Percentiles rank a stretch among this genome's conserved stretches.
phyloP scores from a whole-genome alignment of 306 rosid species.

The Arachis hypogaea region DNA sequence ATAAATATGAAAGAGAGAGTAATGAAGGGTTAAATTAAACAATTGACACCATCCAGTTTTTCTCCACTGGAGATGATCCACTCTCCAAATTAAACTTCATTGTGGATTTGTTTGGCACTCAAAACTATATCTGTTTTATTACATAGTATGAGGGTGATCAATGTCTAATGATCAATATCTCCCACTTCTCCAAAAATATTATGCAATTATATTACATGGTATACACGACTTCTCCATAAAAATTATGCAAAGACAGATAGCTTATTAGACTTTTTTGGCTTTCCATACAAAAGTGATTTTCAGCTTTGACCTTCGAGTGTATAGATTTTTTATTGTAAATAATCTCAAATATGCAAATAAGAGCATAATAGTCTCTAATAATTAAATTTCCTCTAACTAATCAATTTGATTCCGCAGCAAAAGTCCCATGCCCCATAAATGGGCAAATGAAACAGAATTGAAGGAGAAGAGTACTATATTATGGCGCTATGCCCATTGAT shows the following conservation, averaged over 20 bases:
- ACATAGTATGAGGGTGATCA: neutral
- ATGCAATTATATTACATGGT: constrained; percentile 10
- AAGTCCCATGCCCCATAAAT: neutral
- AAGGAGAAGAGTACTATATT: neutral
- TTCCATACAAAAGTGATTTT: neutral
- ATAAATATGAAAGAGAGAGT: too few relatives aligned
- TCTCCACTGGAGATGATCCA: too few relatives aligned
- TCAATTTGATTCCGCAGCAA: neutral
- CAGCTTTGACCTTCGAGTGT: neutral
- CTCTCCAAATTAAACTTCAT: too few relatives aligned
- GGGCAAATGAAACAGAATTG: neutral
- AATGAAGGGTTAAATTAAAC: too few relatives aligned
- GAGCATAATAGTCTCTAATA: neutral
- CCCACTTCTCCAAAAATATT: neutral
- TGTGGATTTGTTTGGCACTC: too few relatives aligned
- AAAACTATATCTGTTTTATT: too few relatives aligned
- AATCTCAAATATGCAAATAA: too few relatives aligned
- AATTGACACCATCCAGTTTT: too few relatives aligned
- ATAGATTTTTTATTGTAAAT: neutral
- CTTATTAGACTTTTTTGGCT: neutral
- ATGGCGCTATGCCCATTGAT: too few relatives aligned
- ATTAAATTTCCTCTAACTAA: too few relatives aligned
- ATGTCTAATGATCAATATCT: constrained; percentile 9
- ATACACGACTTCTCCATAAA: constrained; percentile 3
- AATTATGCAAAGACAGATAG: neutral